phyloP scores from a whole-genome alignment of 1,139 yeast genomes.

The Candida albicans region DNA sequence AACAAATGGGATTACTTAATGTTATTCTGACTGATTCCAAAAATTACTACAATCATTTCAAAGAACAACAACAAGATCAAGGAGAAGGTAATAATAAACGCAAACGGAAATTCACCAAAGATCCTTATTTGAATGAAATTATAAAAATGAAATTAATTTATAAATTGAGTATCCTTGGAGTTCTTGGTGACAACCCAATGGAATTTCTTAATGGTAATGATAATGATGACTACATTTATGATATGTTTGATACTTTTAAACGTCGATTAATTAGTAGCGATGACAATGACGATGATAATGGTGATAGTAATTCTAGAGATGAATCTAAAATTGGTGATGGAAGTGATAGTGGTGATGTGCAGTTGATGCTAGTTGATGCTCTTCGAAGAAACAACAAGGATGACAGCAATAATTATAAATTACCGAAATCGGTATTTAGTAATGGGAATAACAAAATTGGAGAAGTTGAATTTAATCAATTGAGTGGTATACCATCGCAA shows the following conservation, averaged over 20 bases:
- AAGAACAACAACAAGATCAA: slow-evolving; percentile 3
- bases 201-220: slow-evolving; percentile 17
- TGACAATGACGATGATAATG: slow-evolving; percentile 8
- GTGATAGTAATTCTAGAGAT: too few species aligned
- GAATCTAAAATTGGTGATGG: too few species aligned
- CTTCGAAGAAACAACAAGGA: too few species aligned
- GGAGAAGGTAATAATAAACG: slow-evolving; percentile 9
- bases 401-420: not conserved
- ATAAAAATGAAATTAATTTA: slow-evolving; percentile 37
- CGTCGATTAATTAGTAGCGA: slow-evolving; percentile 21
- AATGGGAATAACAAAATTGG: slow-evolving; percentile 20
- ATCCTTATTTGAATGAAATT: slow-evolving; percentile 31
- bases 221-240: slow-evolving; percentile 30
- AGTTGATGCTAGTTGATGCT: too few species aligned
- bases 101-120: slow-evolving; percentile 25
- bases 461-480: slow-evolving; percentile 20
- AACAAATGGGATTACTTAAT: slow-evolving; percentile 29
- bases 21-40: slow-evolving; percentile 29
- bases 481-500: slow-evolving; percentile 17
- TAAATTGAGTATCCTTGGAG: slow-evolving; percentile 40
- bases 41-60: slow-evolving; percentile 17
- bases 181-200: slow-evolving; percentile 38
- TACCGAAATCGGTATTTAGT: slow-evolving; percentile 16
- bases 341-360: too few species aligned
- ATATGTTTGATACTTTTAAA: slow-evolving; percentile 35